Percentiles rank a stretch among this genome's conserved stretches.
phyloP scores from a whole-genome alignment of 805 yeast genomes.

The Candida insectorum region DNA sequence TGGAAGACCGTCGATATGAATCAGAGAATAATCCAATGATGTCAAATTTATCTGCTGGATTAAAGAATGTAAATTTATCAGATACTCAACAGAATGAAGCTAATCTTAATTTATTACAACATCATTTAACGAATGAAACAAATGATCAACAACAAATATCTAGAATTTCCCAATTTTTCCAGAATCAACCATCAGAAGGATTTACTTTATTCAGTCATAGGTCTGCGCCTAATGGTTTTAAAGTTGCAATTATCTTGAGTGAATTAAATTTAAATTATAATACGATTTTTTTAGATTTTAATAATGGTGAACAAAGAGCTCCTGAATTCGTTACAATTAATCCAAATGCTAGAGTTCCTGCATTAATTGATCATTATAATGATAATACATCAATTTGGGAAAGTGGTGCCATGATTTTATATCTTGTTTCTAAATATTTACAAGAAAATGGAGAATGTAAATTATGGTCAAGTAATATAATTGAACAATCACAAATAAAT shows the following conservation, averaged over 20 bases:
- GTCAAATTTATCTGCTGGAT: constrained; percentile 45
- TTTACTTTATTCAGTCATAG: constrained; percentile 78
- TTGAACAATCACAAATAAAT: constrained; percentile 79
- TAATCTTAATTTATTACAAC: constrained; percentile 41
- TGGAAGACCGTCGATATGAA: too few relatives aligned
- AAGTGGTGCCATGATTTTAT: constrained; percentile 86
- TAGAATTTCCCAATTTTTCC: constrained; percentile 68
- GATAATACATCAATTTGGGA: constrained; percentile 89
- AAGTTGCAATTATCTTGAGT: constrained; percentile 84
- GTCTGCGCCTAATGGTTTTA: constrained; percentile 94
- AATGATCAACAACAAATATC: constrained; percentile 43
- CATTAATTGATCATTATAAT: constrained; percentile 81
- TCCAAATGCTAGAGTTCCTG: constrained; percentile 96
- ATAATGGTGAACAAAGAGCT: constrained; percentile 85
- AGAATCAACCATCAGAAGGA: constrained; percentile 76
- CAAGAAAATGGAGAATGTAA: constrained; percentile 66
- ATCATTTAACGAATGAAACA: constrained; percentile 40
- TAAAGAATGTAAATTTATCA: constrained; percentile 39
- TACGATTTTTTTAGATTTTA: constrained; percentile 83
- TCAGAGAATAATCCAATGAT: too few relatives aligned
- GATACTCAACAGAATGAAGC: constrained; percentile 43
- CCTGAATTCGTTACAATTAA: constrained; percentile 92
- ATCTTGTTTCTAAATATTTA: constrained; percentile 66
- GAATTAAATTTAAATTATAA: constrained; percentile 78
- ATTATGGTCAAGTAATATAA: constrained; percentile 73